Base-by-base conservation (phyloP, 116 monocot genomes). In the Posidonia oceanica region DNA sequence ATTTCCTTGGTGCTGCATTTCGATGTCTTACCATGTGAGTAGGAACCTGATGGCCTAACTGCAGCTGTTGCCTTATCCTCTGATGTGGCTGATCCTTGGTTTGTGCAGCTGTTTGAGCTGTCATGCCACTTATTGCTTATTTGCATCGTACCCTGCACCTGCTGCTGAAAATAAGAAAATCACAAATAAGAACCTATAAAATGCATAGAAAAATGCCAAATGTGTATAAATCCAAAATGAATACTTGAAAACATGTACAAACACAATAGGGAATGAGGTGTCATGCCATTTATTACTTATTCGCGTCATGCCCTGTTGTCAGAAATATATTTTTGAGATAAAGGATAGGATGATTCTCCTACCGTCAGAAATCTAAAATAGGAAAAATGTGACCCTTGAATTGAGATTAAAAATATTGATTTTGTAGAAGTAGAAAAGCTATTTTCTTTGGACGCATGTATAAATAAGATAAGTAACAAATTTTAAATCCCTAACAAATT, bases 1-100 rank as follows among this genome's bases (percentile, higher is more conserved):
- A 94, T 85, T 54, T 87, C 85, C 51, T 74, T 81, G 52, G 65
- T 65, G 74, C 11, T 64, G 59, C 57, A 42, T 23, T 58, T 66
- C 21, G 57, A 59, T 70, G 11, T 74, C 40, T 56, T 61, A 58
- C 84, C 82, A 67, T 79, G 56, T 1, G 77, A 78, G 66, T 80
- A 75, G 48, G 69, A 61, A 59, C 48, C 48, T 10, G 76, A 63
- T 4, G 63, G 65, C 36, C 75, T 66, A 22, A 59, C 39, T 2
- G 51, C 61, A 41, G 61, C 39, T 22, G 54, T 39, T 40, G 65
- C 23, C 52, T 67, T 70, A 21, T 78, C 80, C 44, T 57, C 73
- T 40, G 84, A 76, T 7, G 75, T 66, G 7, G 53, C 69, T 14
- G 72, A 41, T 22, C 63, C 73, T 36, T 79, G 56, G 13, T 64